phyloP scores from a whole-genome alignment of 2,329 filamentous ascomycete genomes.

The Myriosclerotinia duriaeana region DNA sequence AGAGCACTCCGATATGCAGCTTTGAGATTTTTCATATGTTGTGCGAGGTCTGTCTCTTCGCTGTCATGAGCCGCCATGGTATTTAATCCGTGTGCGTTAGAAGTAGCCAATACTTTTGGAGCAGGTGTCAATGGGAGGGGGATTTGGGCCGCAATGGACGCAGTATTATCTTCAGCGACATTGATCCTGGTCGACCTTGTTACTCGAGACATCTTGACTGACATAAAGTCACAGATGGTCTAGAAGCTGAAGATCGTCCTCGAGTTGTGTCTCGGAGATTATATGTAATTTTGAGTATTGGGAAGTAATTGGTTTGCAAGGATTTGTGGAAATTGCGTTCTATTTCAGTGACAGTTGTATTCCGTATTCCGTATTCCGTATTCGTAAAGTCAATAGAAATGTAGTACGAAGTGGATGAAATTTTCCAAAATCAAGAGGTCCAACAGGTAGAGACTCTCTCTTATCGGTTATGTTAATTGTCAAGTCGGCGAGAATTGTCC shows the following conservation, averaged over 20 bases:
- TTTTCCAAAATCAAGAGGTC: constrained; percentile 15
- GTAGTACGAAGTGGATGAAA: constrained; percentile 22
- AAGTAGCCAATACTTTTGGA: constrained; percentile 26
- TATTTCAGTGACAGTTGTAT: constrained; percentile 10
- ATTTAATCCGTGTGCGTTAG: constrained; percentile 27
- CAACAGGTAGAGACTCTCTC: neutral
- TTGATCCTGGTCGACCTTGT: constrained; percentile 39
- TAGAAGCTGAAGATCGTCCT: constrained; percentile 21
- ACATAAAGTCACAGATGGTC: neutral
- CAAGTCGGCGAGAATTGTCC: neutral
- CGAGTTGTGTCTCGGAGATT: constrained; percentile 22
- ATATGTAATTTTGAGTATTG: constrained; percentile 21
- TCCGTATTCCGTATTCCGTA: too few relatives aligned
- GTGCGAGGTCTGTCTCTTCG: constrained; percentile 32
- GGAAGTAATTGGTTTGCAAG: constrained; percentile 14
- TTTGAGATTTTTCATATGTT: constrained; percentile 39
- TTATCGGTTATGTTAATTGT: constrained; percentile 16
- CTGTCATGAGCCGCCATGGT: constrained; percentile 28
- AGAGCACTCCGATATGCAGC: constrained; percentile 40
- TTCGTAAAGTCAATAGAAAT: constrained; percentile 22
- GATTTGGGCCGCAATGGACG: constrained; percentile 30
- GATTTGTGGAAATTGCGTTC: constrained; percentile 22
- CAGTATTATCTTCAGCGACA: constrained; percentile 37
- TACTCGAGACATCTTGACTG: constrained; percentile 37
- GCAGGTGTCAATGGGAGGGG: constrained; percentile 29